Base-by-base conservation (phyloP, 2,329 filamentous ascomycete species). In the Aspergillus vadensis region DNA sequence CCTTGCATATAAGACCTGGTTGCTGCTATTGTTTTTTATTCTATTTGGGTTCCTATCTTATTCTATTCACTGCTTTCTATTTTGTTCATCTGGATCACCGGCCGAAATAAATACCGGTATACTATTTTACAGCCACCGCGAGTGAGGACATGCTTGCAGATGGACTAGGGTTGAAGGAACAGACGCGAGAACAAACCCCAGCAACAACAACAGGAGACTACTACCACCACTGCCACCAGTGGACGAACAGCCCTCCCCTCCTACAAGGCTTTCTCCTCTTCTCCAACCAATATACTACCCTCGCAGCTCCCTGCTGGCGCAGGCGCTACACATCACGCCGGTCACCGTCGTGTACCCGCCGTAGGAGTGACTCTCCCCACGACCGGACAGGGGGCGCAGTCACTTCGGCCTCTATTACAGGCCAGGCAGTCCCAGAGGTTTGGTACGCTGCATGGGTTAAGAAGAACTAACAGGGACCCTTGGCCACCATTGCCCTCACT, bases 381-480 rank as follows among this genome's bases (percentile, higher is more conserved):
- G 41, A 30, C 48, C 50, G 48, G 48, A 61, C 63, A 60, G 59
- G 66, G 61, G 66, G 65, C 65, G 65, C 60, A 64, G 63, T 65
- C 49, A 55, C 58, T 39, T 62, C 65, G 61, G 49, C 39, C 38
- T 60, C 58, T 63, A 43, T 64, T 57, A 67, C 59, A 67, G 65
- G 65, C 58, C 57, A 36, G 54, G 51, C 38, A 41, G 62, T 60
- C 59, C 67, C 67, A 67, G 61, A 60, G 62, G 57, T 60, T 62
- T 62, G 67, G 65, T 66, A 65, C 67, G 61, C 64, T 68, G 65
- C 66, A 67, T 68, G 66, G 65, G 48, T 66, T 60, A 65, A 59
- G 65, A 58, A 66, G 60, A 62, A 61, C 66, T 64, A 60, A 61
- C 64, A 27, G 48, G 58, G 57, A 59, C 63, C 61, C 59, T 65